Percentiles rank a stretch among this genome's conserved stretches.
phyloP scores from a whole-genome alignment of 768 basidiomycete genomes.

The Rhizopogon roseolus region DNA sequence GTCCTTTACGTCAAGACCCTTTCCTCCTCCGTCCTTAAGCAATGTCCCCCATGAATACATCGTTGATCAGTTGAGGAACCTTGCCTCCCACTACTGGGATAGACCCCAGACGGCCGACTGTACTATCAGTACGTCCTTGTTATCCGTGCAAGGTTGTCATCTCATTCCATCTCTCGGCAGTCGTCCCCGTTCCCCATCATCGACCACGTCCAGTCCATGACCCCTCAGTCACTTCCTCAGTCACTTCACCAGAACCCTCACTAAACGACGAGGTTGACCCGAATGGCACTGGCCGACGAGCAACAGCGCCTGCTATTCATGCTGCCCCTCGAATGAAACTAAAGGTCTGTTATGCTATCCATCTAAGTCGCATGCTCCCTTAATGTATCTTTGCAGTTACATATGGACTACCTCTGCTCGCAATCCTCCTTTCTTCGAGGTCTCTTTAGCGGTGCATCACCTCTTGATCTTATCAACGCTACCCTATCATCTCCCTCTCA shows the following conservation, averaged over 20 bases:
- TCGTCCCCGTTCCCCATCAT: conserved; percentile 44
- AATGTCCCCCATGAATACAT: conserved; percentile 73
- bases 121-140: conserved; percentile 53
- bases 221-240: conserved; percentile 3
- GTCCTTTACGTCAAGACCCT: conserved; percentile 51
- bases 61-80: conserved; percentile 57
- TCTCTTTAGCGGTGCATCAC: conserved; percentile 64
- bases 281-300: conserved; percentile 41
- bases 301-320: conserved; percentile 47
- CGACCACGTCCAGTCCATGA: neutral
- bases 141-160: neutral
- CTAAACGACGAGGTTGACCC: conserved; percentile 33
- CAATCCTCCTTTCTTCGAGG: conserved; percentile 72
- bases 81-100: conserved; percentile 70
- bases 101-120: conserved; percentile 75
- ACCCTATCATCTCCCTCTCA: conserved; percentile 17
- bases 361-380: conserved; percentile 1
- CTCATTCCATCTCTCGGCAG: conserved; percentile 22
- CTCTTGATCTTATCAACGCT: conserved; percentile 51
- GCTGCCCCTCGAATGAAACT: conserved; percentile 55
- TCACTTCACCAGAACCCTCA: conserved; percentile 5
- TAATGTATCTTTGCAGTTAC: conserved; percentile 44
- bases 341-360: conserved; percentile 42
- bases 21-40: conserved; percentile 58
- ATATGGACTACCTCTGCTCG: conserved; percentile 77